phyloP scores from a whole-genome alignment of 2,329 filamentous ascomycete genomes.

The Alternaria gaisen region DNA sequence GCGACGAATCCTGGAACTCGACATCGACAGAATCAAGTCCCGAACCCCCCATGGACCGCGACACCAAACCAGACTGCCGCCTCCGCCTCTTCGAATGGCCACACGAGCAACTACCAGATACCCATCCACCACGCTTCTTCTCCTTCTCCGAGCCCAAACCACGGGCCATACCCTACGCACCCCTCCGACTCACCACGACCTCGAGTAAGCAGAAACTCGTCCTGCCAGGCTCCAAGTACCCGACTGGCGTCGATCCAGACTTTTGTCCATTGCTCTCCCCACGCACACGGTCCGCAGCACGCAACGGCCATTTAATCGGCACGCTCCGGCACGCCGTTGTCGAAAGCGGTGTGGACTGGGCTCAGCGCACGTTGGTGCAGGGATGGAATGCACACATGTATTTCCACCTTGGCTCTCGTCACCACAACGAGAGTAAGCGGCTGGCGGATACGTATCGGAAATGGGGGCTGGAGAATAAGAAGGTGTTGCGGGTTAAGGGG shows the following conservation, averaged over 20 bases:
- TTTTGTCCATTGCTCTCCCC: conserved; percentile 34
- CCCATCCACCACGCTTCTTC: background rate
- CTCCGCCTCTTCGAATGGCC: conserved; percentile 43
- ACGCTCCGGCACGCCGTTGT: conserved; percentile 32
- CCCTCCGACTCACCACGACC: conserved; percentile 35
- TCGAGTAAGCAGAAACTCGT: conserved; percentile 32
- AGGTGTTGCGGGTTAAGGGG: conserved; percentile 9
- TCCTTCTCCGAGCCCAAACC: conserved; percentile 7
- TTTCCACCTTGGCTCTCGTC: conserved; percentile 28
- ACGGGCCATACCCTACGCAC: conserved; percentile 33
- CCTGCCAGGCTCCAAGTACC: conserved; percentile 34
- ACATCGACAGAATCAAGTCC: conserved; percentile 23
- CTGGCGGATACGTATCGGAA: conserved; percentile 32
- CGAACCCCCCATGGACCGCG: background rate
- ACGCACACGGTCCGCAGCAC: conserved; percentile 28
- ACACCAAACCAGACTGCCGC: conserved; percentile 22
- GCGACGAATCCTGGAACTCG: conserved; percentile 33
- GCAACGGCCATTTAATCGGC: conserved; percentile 35
- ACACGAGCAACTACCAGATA: conserved; percentile 22
- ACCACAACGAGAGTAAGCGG: conserved; percentile 4
- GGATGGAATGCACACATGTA: conserved; percentile 41
- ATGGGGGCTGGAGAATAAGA: conserved; percentile 22
- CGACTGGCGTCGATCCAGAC: conserved; percentile 25
- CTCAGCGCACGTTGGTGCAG: conserved; percentile 36
- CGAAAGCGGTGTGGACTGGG: conserved; percentile 39